Conservation (phyloP, 305 asterid species). For the Solanum hybrid region DNA sequence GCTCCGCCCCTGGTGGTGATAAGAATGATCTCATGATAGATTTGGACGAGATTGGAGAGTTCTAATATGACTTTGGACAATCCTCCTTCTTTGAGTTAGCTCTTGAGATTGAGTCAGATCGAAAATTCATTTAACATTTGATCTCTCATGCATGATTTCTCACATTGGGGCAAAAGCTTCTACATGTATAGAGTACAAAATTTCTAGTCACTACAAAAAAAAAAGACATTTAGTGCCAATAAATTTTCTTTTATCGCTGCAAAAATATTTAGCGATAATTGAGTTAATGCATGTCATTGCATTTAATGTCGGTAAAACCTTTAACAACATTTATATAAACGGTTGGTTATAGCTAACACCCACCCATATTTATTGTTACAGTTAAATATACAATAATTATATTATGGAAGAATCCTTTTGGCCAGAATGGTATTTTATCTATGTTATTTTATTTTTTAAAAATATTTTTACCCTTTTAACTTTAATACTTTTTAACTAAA, state of each 20-base stretch:
- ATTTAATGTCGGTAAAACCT: not conserved
- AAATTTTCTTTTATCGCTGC: not conserved
- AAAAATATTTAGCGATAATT: no score
- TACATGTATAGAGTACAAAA: not conserved
- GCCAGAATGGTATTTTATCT: no score
- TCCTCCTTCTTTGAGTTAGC: not conserved
- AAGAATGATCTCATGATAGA: not conserved
- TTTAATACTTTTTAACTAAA: no score
- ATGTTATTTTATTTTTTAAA: no score
- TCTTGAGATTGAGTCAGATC: not conserved
- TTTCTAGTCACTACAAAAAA: not conserved
- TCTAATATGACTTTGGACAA: not conserved
- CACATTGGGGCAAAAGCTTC: not conserved
- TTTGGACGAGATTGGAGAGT: not conserved
- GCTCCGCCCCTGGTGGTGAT: no score
- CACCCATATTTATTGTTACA: not conserved
- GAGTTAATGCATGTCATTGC: not conserved
- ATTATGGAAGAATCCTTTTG: no score
- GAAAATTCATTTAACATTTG: not conserved
- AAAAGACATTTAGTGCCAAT: not conserved
- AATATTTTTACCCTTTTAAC: no score
- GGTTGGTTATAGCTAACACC: not conserved
- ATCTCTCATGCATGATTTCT: not conserved
- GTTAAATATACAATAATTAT: no score
- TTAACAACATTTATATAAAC: not conserved